Evolutionary conservation across 2,329 filamentous ascomycete species (phyloP).

Genomic region (Monosporascus sp.): DNA sequence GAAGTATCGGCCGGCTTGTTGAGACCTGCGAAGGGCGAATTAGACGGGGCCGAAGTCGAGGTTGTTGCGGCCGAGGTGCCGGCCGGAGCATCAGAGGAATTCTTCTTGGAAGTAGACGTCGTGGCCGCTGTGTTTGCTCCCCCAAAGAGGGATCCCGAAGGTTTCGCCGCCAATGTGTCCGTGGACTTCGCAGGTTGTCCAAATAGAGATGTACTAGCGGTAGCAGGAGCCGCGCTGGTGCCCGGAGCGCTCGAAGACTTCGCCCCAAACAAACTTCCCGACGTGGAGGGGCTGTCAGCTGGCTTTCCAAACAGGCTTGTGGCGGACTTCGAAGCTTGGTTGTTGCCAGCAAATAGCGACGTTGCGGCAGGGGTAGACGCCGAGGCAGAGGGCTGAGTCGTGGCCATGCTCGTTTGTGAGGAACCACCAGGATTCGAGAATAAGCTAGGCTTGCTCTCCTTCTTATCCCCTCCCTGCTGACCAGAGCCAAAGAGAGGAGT

Average conservation of each 20-base stretch:
- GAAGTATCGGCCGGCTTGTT: constrained; percentile 7
- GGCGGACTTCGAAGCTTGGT: constrained; percentile 12
- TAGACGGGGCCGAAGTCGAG: constrained; percentile 17
- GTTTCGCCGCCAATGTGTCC: constrained; percentile 15
- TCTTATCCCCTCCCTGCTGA: constrained; percentile 29
- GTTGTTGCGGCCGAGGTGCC: constrained; percentile 2
- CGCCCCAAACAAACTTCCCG: constrained; percentile 14
- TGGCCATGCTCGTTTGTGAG: constrained; percentile 16
- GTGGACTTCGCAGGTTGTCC: constrained; percentile 18
- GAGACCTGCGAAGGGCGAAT: constrained; percentile 3
- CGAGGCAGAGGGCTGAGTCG: constrained; percentile 25
- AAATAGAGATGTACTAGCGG: constrained; percentile 10
- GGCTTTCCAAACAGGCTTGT: constrained; percentile 20
- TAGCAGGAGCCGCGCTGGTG: constrained; percentile 7
- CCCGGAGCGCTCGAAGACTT: constrained; percentile 15
- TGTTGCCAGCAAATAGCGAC: constrained; percentile 14
- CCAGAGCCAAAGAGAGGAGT: constrained; percentile 31
- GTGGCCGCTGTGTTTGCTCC: constrained; percentile 5
- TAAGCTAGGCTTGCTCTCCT: constrained; percentile 14
- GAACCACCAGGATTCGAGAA: constrained; percentile 11
- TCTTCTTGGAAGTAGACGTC: background rate
- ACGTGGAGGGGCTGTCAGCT: constrained; percentile 13
- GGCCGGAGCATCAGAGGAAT: background rate
- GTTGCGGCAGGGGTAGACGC: constrained; percentile 9
- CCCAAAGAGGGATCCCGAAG: constrained; percentile 16